Base-by-base conservation (phyloP, 73 alveolate genomes). In the Stentor roeselii region DNA sequence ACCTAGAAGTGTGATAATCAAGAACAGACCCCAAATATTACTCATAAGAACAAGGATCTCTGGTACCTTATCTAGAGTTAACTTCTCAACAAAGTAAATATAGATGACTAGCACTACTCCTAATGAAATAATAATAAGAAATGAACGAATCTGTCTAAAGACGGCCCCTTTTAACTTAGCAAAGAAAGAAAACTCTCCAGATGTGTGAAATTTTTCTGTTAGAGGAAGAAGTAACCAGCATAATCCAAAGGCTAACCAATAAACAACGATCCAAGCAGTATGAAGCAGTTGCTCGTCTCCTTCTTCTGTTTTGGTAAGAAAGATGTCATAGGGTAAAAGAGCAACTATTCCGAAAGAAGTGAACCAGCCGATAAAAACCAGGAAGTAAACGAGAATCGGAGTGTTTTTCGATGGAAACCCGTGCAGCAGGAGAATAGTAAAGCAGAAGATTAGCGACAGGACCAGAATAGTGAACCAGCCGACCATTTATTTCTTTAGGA, bases 401-500 rank as follows among this genome's bases (percentile, higher is more conserved):
- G 84, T 76, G n/a, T 39, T 76, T 35, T 39, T 76, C n/a, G 60
- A 76, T 39, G 84, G 84, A 2, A 36, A 76, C 1, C 11, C n/a
- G 31, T 34, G 6, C 30, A 76, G 67, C 14, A 76, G 60, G 67
- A 36, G 39, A 14, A 76, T 38, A n/a, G 74, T 76, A 35, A 76
- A 39, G n/a, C 30, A 15, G 0, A 35, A 14, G 34, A 76, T 39
- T 15, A 32, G n/a, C 15, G n/a, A 14, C 34, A 76, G 36, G 36
- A 39, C 31, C 21, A 76, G 84, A 37, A 76, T 76, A 14, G 74
- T 37, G 39, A 76, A 76, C 74, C 60, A 39, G 39, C 84, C 39
- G 21, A 76, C 74, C 84, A 76, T 76, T 15, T 85, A 59, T 88
- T 88, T 86, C 82, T 88, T 30, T 88, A 90, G 60, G 40, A 85